Evolutionary conservation across 2,329 filamentous ascomycete species (phyloP).

Genomic region (Aureobasidium pullulans): DNA sequence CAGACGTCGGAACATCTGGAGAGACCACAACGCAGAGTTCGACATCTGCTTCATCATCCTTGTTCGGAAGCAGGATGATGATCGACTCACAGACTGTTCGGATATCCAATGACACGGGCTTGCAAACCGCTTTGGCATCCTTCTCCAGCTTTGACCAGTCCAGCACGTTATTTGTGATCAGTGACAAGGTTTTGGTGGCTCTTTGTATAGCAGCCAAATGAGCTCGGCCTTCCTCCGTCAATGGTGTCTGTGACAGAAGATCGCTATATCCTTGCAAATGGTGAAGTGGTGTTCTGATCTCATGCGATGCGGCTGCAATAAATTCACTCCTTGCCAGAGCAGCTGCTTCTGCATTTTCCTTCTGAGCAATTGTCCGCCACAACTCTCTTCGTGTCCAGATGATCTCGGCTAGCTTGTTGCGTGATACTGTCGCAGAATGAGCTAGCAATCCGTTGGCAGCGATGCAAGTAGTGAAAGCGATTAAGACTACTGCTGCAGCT

Average conservation of each 20-base stretch:
- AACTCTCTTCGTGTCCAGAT: conserved; percentile 27
- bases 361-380: conserved; percentile 29
- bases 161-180: conserved; percentile 32
- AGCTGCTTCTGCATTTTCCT: conserved; percentile 28
- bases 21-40: conserved; percentile 28
- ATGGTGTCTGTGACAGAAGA: conserved; percentile 25
- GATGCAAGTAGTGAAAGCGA: conserved; percentile 30
- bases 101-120: conserved; percentile 27
- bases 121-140: conserved; percentile 23
- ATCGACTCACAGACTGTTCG: conserved; percentile 29
- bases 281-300: conserved; percentile 31
- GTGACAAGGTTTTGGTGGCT: conserved; percentile 29
- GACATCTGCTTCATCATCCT: conserved; percentile 26
- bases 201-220: conserved; percentile 28
- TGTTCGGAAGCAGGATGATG: conserved; percentile 27
- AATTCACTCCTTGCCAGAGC: conserved; percentile 28
- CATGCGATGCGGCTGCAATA: conserved; percentile 31
- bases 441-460: conserved; percentile 29
- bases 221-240: conserved; percentile 27
- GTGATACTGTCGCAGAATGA: conserved; percentile 27
- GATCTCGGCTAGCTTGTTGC: conserved; percentile 26
- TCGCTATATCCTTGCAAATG: conserved; percentile 32
- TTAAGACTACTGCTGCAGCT: conserved; percentile 25
- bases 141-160: conserved; percentile 33
- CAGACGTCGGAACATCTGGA: conserved; percentile 25